Base-by-base conservation (phyloP, 139 green algal species). In the Micractinium conductrix region DNA sequence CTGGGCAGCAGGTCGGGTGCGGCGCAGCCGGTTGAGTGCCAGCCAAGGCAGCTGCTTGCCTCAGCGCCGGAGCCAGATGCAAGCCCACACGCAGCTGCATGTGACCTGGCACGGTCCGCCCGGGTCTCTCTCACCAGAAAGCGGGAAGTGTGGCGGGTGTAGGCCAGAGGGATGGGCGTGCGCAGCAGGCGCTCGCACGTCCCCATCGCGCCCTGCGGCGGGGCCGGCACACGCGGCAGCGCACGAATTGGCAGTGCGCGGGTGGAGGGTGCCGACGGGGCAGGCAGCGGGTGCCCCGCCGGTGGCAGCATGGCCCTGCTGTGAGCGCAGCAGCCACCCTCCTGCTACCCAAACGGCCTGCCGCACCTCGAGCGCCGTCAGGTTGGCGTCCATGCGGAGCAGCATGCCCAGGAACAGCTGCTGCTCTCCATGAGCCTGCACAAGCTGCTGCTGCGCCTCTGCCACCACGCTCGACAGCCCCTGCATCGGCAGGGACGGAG, bases 141-240 rank as follows among this genome's bases (percentile, higher is more conserved):
- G 70, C 93, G 92, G 1, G 88, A 87, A 0, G 92, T 96, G 86
- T 96, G 91, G 78, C 93, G 83, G 37, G 91, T 96, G 85, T 95
- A 95, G 24, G 84, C 89, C 48, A 94, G 85, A 5, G 94, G 94
- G 72, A 97, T 96, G 76, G 94, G 94, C 1, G 93, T 95, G 60
- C 84, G 88, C 63, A 95, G 86, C 58, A 97, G 88, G 28, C 94
- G 88, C 90, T 96, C 93, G 85, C 92, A 95, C 33, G 81, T 87
- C 53, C 93, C 93, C 2, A 92, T 68, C 21, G 87, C 78, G 74
- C 94, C 74, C 74, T 81, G 69, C 69, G 1, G 6, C 37, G 26
- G 53, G 5, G 53, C n/a, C n/a, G n/a, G n/a, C n/a, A n/a, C 48
- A 58, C 53, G 5, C 53, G 26, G 53, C 53, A 58, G 48, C 48